phyloP scores from a whole-genome alignment of 805 yeast genomes.

The Ogataea neopini region DNA sequence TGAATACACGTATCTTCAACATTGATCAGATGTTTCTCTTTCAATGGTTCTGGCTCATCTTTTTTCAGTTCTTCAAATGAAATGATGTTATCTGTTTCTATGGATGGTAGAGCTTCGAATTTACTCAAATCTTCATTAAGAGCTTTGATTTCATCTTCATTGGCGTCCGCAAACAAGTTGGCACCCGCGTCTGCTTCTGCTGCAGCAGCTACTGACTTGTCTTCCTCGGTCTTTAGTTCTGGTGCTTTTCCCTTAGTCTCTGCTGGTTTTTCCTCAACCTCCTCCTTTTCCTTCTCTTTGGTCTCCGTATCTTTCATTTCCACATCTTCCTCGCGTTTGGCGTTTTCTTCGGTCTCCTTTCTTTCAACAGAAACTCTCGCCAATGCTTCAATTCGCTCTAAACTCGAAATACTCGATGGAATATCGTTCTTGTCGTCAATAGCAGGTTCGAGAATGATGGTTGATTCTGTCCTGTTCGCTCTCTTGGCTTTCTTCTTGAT shows the following conservation, averaged over 20 bases:
- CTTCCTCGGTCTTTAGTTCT: constrained; percentile 4
- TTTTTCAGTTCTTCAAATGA: constrained; percentile 27
- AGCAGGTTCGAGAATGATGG: background rate
- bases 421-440: constrained; percentile 9
- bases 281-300: constrained; percentile 5
- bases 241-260: background rate
- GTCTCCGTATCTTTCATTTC: background rate
- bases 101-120: constrained; percentile 17
- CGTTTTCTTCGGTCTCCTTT: constrained; percentile 22
- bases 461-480: constrained; percentile 8
- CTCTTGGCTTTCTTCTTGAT: constrained; percentile 25
- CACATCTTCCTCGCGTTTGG: constrained; percentile 12
- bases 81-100: constrained; percentile 20
- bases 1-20: constrained; percentile 24
- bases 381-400: constrained; percentile 28
- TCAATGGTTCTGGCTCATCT: constrained; percentile 34
- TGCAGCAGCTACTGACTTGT: background rate
- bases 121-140: constrained; percentile 26
- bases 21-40: constrained; percentile 26
- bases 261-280: constrained; percentile 1
- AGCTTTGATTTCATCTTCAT: constrained; percentile 34
- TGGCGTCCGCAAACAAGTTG: constrained; percentile 34
- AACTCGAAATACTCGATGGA: constrained; percentile 10
- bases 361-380: constrained; percentile 32
- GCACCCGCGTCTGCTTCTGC: constrained; percentile 23